These are phyloP conservation scores for Termitomyces sp. DNA, from an alignment of 768 basidiomycete species.

Conservation along the genomic window DNA sequence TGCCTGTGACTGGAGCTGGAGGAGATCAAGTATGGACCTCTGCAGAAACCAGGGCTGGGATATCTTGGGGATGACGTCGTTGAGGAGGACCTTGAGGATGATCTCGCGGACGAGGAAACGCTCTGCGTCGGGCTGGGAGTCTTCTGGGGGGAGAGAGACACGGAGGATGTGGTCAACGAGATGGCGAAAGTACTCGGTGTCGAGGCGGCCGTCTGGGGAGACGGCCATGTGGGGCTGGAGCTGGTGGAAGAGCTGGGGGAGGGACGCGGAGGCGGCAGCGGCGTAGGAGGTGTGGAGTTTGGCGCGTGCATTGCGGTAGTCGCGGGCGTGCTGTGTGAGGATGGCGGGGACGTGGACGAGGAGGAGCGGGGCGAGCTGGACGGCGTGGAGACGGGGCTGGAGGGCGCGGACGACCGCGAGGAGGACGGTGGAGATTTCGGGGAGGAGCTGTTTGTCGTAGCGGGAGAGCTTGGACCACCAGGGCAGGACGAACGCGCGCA, in stretches of 20 bases:
- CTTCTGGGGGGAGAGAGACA: slow-evolving; percentile 67
- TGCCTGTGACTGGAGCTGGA: slow-evolving; percentile 42
- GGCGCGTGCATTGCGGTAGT: slow-evolving; percentile 64
- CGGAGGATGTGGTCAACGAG: slow-evolving; percentile 73
- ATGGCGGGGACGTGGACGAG: slow-evolving; percentile 60
- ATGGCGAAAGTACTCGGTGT: slow-evolving; percentile 77
- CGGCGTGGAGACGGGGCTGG: slow-evolving; percentile 47
- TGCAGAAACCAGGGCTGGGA: slow-evolving; percentile 92
- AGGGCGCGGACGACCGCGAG: slow-evolving; percentile 53
- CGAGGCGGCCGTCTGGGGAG: slow-evolving; percentile 54
- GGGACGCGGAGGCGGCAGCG: slow-evolving; percentile 52
- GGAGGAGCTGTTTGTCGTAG: slow-evolving; percentile 79
- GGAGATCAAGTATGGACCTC: slow-evolving; percentile 55
- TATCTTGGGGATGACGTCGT: slow-evolving; percentile 61
- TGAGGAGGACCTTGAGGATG: slow-evolving; percentile 69
- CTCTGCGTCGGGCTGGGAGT: slow-evolving; percentile 75
- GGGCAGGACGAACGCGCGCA: slow-evolving; percentile 73
- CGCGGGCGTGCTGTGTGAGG: slow-evolving; percentile 69
- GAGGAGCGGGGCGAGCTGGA: slow-evolving; percentile 58
- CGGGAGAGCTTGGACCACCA: slow-evolving; percentile 86
- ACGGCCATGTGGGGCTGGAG: slow-evolving; percentile 85
- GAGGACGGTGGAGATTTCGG: slow-evolving; percentile 60
- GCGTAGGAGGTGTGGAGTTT: slow-evolving; percentile 72
- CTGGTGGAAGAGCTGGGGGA: slow-evolving; percentile 70
- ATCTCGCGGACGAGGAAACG: slow-evolving; percentile 84